These are phyloP conservation scores for Pilobolus umbonatus DNA, from an alignment of 192 early-diverging fungal species.

Conservation along the genomic window DNA sequence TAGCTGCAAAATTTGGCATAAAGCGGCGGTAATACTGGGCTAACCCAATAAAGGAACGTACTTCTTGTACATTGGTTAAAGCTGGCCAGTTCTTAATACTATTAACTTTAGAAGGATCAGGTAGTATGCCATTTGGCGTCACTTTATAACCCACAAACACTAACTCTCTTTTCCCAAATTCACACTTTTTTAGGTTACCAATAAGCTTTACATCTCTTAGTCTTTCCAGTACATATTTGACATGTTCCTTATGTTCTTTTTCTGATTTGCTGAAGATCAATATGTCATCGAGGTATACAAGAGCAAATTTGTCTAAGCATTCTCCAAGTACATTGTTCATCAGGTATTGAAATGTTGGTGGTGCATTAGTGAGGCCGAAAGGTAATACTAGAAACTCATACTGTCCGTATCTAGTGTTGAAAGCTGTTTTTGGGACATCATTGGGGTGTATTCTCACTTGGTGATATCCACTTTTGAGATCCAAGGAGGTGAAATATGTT, in stretches of 20 bases:
- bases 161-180: constrained; percentile 12
- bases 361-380: constrained; percentile 31
- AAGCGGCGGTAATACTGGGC: constrained; percentile 25
- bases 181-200: constrained; percentile 11
- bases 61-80: constrained; percentile 14
- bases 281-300: constrained; percentile 45
- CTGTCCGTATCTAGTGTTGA: constrained; percentile 15
- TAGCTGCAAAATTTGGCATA: constrained; percentile 9
- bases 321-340: constrained; percentile 11
- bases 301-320: constrained; percentile 6
- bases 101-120: constrained; percentile 21
- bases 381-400: constrained; percentile 27
- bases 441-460: constrained; percentile 32
- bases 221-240: constrained; percentile 7
- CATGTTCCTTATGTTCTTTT: constrained; percentile 33
- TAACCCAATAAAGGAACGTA: constrained; percentile 22
- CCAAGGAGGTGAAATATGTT: constrained; percentile 40
- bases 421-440: constrained; percentile 38
- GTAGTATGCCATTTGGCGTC: constrained; percentile 13
- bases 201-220: constrained; percentile 18
- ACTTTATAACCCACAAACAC: constrained; percentile 31
- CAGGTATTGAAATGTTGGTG: constrained; percentile 22
- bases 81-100: constrained; percentile 16
- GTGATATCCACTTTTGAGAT: constrained; percentile 40
- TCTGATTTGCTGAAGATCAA: constrained; percentile 28